Conservation (phyloP, 1,284 basidiomycete species). For the Laetiporus sulphureus region DNA sequence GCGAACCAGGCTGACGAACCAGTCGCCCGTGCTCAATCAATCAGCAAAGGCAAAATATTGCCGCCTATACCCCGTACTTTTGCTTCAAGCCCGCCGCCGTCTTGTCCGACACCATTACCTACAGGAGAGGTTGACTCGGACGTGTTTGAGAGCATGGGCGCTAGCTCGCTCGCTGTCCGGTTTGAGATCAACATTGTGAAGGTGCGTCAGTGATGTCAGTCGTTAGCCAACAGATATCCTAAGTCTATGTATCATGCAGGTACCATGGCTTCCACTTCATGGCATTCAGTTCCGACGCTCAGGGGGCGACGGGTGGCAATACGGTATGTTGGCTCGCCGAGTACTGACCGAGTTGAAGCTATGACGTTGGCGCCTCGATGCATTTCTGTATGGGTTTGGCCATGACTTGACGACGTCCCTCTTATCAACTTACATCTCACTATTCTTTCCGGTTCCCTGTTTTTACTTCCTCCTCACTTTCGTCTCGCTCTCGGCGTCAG, state of each 20-base stretch:
- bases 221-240: conserved; percentile 4
- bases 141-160: conserved; percentile 66
- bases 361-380: conserved; percentile 34
- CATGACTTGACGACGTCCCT: conserved; percentile 11
- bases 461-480: conserved; percentile 10
- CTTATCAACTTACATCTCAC: conserved; percentile 14
- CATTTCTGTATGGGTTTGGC: conserved; percentile 9
- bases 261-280: conserved; percentile 90
- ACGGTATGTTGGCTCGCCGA: conserved; percentile 92
- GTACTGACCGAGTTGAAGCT: conserved; percentile 92
- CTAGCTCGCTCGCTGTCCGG: conserved; percentile 75
- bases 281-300: conserved; percentile 94
- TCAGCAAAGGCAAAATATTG: conserved; percentile 50
- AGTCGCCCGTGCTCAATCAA: conserved; percentile 32
- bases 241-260: conserved; percentile 37
- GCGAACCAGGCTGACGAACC: conserved; percentile 31
- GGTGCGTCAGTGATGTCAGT: conserved; percentile 40
- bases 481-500: conserved; percentile 12
- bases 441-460: conserved; percentile 11
- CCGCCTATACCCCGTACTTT: conserved; percentile 65
- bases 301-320: conserved; percentile 95
- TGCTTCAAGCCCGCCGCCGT: conserved; percentile 29
- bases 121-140: conserved; percentile 62
- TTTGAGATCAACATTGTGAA: conserved; percentile 96
- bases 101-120: conserved; percentile 41